Percentiles rank a stretch among this genome's conserved stretches.
phyloP scores from a whole-genome alignment of 768 basidiomycete species.

The Lactarius tabidus region DNA sequence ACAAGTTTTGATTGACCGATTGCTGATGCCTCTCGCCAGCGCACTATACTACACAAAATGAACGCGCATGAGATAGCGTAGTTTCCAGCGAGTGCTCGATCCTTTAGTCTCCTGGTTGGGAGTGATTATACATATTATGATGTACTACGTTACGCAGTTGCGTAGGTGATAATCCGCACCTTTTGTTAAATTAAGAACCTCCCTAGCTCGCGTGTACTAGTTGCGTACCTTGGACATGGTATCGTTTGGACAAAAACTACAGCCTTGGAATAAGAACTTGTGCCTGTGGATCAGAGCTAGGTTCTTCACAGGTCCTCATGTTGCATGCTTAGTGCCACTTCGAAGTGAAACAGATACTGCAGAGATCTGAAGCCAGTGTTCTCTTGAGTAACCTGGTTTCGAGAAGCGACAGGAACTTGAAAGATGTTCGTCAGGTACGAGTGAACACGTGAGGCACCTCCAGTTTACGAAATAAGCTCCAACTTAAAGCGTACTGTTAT shows the following conservation, averaged over 20 bases:
- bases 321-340: no score
- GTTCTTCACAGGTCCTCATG: no score
- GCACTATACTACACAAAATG: not conserved
- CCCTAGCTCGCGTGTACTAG: constrained; percentile 42
- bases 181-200: constrained; percentile 20
- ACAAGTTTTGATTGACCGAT: not conserved
- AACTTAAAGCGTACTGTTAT: no score
- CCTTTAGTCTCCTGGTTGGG: not conserved
- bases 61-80: not conserved
- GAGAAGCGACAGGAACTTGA: no score
- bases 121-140: not conserved
- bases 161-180: no score
- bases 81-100: not conserved
- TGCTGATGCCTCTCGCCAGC: not conserved
- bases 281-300: no score
- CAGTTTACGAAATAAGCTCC: no score
- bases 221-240: constrained; percentile 36
- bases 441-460: no score
- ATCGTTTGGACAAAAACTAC: constrained; percentile 59
- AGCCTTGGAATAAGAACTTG: constrained; percentile 57
- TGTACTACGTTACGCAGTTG: not conserved
- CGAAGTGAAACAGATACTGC: no score
- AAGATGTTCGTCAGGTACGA: no score
- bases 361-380: no score
- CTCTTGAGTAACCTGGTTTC: no score